Conservation (phyloP, 1,139 yeast species). For the Nadsonia starkeyi-henricii region DNA sequence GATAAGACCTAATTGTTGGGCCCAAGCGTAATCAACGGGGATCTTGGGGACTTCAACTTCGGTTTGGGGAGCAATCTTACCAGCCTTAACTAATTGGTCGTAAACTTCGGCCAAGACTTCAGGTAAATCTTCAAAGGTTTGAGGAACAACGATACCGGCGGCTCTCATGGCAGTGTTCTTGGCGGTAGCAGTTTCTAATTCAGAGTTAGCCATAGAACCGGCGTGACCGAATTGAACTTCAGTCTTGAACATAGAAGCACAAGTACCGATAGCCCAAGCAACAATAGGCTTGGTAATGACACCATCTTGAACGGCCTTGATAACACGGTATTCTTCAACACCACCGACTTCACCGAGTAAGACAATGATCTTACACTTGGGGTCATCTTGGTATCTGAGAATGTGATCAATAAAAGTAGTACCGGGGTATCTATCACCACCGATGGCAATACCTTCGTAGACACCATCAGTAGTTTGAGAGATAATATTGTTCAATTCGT, state of each 20-base stretch:
- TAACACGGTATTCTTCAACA: conserved; percentile 35
- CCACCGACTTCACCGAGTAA: conserved; percentile 36
- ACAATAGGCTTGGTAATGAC: conserved; percentile 32
- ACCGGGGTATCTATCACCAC: conserved; percentile 37
- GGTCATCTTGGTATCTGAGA: conserved; percentile 32
- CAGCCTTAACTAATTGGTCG: conserved; percentile 25
- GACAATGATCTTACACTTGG: conserved; percentile 31
- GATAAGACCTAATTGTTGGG: conserved; percentile 33
- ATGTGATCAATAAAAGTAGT: conserved; percentile 35
- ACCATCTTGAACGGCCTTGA: conserved; percentile 33
- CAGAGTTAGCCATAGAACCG: conserved; percentile 34
- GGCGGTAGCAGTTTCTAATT: conserved; percentile 31
- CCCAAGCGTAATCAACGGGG: conserved; percentile 36
- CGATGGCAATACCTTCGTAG: conserved; percentile 35
- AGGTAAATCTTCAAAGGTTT: conserved; percentile 34
- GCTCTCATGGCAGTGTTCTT: conserved; percentile 34
- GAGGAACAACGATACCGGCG: conserved; percentile 33
- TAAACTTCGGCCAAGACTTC: conserved; percentile 26
- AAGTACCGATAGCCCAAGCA: conserved; percentile 37
- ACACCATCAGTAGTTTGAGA: conserved; percentile 33
- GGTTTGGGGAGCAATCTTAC: conserved; percentile 25
- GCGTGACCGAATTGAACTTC: conserved; percentile 38
- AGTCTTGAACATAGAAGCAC: conserved; percentile 35
- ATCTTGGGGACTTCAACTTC: conserved; percentile 35
- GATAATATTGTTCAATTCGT: conserved; percentile 34